Evolutionary conservation across 1,284 basidiomycete species (phyloP).

Genomic region (Irpex lacteus): DNA sequence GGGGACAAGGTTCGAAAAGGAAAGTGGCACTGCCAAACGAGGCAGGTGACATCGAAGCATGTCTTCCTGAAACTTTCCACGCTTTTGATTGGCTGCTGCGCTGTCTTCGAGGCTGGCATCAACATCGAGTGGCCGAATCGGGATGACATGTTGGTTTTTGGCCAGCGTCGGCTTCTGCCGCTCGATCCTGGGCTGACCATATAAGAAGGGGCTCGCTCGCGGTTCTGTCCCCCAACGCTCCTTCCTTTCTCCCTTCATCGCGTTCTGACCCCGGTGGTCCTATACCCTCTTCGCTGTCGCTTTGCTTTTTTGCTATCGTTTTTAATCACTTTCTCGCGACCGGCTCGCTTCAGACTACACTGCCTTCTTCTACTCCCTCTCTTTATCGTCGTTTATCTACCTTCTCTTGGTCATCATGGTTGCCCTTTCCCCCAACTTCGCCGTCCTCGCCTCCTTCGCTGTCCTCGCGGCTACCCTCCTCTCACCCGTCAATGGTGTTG

Average conservation of each 20-base stretch:
- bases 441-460: slow-evolving; percentile 42
- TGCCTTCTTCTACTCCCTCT: slow-evolving; percentile 7
- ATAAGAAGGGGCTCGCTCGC: slow-evolving; percentile 18
- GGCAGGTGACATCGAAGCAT: slow-evolving; percentile 1
- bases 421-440: slow-evolving; percentile 41
- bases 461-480: slow-evolving; percentile 39
- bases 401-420: slow-evolving; percentile 38
- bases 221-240: slow-evolving; percentile 17
- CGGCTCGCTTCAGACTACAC: slow-evolving; percentile 19
- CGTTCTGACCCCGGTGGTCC: slow-evolving; percentile 29
- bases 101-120: neutral
- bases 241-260: slow-evolving; percentile 17
- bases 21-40: neutral
- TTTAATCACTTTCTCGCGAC: slow-evolving; percentile 17
- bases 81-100: neutral
- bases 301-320: slow-evolving; percentile 25
- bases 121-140: neutral
- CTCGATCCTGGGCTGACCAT: neutral
- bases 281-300: slow-evolving; percentile 22
- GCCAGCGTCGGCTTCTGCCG: slow-evolving; percentile 4
- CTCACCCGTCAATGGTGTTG: slow-evolving; percentile 34
- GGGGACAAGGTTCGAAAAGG: neutral
- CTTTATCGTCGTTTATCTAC: slow-evolving; percentile 10
- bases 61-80: slow-evolving; percentile 1
- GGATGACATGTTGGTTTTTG: neutral